phyloP scores from a whole-genome alignment of 345 rosid genomes.

The Bruguiera sexangula region DNA sequence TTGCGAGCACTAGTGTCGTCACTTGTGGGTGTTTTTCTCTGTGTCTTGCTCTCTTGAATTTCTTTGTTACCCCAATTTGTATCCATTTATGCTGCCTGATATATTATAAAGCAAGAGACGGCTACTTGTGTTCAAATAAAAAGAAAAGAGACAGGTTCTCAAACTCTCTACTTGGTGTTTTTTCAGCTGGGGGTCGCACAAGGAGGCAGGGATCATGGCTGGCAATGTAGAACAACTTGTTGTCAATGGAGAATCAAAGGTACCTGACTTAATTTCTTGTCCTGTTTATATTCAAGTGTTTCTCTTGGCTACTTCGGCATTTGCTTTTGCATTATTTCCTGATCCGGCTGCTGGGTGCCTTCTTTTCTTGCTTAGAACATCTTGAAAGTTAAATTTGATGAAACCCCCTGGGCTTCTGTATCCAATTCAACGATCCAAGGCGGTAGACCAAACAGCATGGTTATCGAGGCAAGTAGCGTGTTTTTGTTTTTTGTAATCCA shows the following conservation, averaged over 20 bases:
- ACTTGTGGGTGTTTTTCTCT: conserved; percentile 17
- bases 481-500: neutral
- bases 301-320: too few species aligned
- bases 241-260: conserved; percentile 23
- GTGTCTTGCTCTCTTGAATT: conserved; percentile 23
- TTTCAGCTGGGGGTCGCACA: neutral
- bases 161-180: neutral
- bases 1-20: conserved; percentile 20
- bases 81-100: neutral
- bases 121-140: conserved; percentile 1
- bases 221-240: conserved; percentile 16
- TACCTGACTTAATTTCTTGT: neutral
- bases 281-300: neutral
- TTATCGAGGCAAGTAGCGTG: conserved; percentile 35
- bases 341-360: neutral
- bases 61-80: neutral
- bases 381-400: conserved; percentile 23
- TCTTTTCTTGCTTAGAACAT: conserved; percentile 7
- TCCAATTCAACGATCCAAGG: conserved; percentile 22
- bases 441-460: conserved; percentile 52
- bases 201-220: conserved; percentile 10
- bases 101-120: neutral
- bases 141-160: too few species aligned
- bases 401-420: conserved; percentile 15
- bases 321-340: neutral